Base-by-base conservation (phyloP, 2,329 filamentous ascomycete species). In the Knufia petricola region DNA sequence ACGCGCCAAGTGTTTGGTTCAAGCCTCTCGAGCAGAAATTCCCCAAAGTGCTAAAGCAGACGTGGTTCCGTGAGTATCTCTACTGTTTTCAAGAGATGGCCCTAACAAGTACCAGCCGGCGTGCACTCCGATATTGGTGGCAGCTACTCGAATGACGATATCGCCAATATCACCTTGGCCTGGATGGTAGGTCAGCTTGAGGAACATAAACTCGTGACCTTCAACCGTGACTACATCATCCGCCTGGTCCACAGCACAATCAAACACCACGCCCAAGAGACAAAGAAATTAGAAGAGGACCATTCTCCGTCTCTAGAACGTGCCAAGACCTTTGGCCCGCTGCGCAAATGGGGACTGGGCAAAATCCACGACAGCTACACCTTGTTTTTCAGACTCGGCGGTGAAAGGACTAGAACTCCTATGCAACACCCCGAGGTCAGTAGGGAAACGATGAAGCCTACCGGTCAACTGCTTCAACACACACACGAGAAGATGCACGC, bases 401-500 rank as follows among this genome's bases (percentile, higher is more conserved):
- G 58, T n/a, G 52, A 50, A 3, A 41, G 51, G 8, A 51, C 49
- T 15, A 52, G 58, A 42, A 58, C 58, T 7, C 58, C 58, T 10
- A 53, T 46, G 17, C 55, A 60, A 44, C 57, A 60, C 40, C 51
- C 52, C n/a, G 55, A 58, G 19, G 15, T 45, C 19, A 45, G 26
- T 32, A 38, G 26, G 20, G 19, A 10, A n/a, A 50, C 48, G 13
- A 40, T 24, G 40, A 30, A 32, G 20, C 24, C 50, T 15, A 45
- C 39, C 10, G 36, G 42, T 3, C 40, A 31, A 7, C 13, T 24
- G n/a, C 67, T 79, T 21, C 58, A 69, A 45, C 68, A 74, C 51
- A 79, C 76, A 8, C 75, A 77, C 55, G 76, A 79, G 60, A 68
- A 71, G 7, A 69, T 78, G 28, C 76, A 79, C 58, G 70, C 71